Base-by-base conservation (phyloP, 23 red algal species). In the Agarophyton chilense region DNA sequence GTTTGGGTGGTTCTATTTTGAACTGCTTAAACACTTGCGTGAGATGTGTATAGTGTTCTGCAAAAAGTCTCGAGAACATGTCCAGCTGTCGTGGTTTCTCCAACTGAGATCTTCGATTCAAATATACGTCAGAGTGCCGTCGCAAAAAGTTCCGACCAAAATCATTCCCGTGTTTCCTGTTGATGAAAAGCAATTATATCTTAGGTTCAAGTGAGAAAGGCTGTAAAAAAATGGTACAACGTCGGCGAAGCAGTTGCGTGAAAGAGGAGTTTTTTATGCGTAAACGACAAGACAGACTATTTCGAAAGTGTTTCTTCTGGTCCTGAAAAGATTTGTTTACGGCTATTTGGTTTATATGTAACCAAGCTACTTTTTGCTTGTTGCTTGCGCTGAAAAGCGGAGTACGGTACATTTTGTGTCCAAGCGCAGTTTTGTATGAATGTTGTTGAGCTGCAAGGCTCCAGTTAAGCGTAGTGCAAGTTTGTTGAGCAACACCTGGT, bases 11-110 rank as follows among this genome's bases (percentile, higher is more conserved):
- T 29, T n/a, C 10, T 5, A 61, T 63, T 36, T 62, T 12, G 28
- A 34, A 82, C 34, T 82, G 50, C 13, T 33, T 33, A 34, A 61
- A 82, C 16, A 62, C 52, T 42, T 82, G 52, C 49, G 10, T 16
- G 16, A 82, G 38, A 36, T 52, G 49, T 1, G 47, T 52, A 43
- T 35, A 82, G n/a, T 82, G 24, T 62, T 60, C 40, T 12, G 78
- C 49, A 18, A 82, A 8, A 82, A 61, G 58, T 60, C 19, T 42
- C 12, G 53, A 25, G 2, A 52, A 82, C 78, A 82, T 82, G 16
- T 24, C 51, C 44, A 61, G 3, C 29, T 51, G 47, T 34, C 49
- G 49, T 33, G 22, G 21, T 24, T 43, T 61, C 38, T 82, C 78
- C 8, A 82, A 34, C 18, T 54, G 3, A 3, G 52, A 40, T 13